phyloP scores from a whole-genome alignment of 179 eudicot species.

The Silene noctiflora region DNA sequence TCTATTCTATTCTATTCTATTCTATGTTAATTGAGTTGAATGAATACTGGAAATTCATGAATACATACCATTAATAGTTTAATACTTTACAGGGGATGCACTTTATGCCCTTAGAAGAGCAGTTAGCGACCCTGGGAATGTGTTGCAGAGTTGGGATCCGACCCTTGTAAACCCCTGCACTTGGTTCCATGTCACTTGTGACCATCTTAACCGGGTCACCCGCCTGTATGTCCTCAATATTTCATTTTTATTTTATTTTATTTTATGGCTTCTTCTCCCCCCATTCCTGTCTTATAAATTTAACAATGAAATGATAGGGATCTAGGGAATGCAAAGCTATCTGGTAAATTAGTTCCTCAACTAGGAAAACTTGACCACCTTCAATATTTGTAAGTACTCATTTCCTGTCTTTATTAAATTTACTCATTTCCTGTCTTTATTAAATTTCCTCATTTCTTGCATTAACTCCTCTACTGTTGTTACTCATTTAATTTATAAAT shows the following conservation, averaged over 20 bases:
- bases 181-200: conserved; percentile 91
- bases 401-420: no score
- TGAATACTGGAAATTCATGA: no score
- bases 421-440: no score
- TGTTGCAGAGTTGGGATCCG: conserved; percentile 85
- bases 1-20: no score
- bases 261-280: no score
- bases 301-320: conserved; percentile 43
- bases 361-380: conserved; percentile 71
- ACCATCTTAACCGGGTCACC: conserved; percentile 59
- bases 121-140: conserved; percentile 58
- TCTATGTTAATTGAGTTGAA: no score
- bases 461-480: no score
- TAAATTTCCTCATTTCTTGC: no score
- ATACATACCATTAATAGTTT: no score
- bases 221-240: conserved; percentile 46
- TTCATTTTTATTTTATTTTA: background rate
- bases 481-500: no score
- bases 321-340: conserved; percentile 82
- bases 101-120: conserved; percentile 63
- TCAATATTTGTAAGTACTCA: conserved; percentile 76
- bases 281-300: no score
- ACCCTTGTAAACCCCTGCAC: conserved; percentile 91
- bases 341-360: conserved; percentile 76
- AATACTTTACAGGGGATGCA: conserved; percentile 60